Conservation (phyloP, 2,329 filamentous ascomycete species). For the Fusarium poae region DNA sequence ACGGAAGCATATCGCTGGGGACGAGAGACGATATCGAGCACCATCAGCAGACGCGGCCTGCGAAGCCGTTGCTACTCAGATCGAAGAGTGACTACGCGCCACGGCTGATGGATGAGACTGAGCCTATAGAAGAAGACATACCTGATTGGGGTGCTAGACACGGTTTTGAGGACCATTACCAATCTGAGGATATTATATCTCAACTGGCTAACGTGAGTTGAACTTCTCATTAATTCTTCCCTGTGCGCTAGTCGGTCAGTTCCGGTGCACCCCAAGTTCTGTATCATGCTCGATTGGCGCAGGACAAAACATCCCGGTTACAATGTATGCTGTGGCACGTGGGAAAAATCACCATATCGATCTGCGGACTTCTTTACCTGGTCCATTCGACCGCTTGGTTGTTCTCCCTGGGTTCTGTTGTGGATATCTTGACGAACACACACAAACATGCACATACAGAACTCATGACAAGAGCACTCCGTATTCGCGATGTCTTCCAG, state of each 20-base stretch:
- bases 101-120: constrained; percentile 58
- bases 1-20: constrained; percentile 48
- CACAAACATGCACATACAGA: neutral
- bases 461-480: neutral
- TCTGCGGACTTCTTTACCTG: neutral
- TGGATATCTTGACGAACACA: neutral
- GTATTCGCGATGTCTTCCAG: neutral
- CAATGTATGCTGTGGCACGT: constrained; percentile 10
- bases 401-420: neutral
- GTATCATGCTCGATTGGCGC: constrained; percentile 16
- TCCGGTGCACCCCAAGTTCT: constrained; percentile 54
- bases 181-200: constrained; percentile 89
- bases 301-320: constrained; percentile 5
- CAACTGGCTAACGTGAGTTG: constrained; percentile 81
- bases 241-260: constrained; percentile 18
- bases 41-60: constrained; percentile 55
- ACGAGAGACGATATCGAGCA: constrained; percentile 53
- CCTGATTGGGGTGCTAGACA: constrained; percentile 76
- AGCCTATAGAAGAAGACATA: constrained; percentile 61
- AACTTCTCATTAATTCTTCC: constrained; percentile 31
- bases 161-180: constrained; percentile 93
- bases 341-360: neutral
- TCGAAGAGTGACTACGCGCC: constrained; percentile 69
- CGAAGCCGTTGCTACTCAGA: constrained; percentile 66
- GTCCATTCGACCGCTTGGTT: neutral